These are phyloP conservation scores for Calonectria honghensis DNA, from an alignment of 2,329 filamentous ascomycete genomes.

Conservation along the genomic window DNA sequence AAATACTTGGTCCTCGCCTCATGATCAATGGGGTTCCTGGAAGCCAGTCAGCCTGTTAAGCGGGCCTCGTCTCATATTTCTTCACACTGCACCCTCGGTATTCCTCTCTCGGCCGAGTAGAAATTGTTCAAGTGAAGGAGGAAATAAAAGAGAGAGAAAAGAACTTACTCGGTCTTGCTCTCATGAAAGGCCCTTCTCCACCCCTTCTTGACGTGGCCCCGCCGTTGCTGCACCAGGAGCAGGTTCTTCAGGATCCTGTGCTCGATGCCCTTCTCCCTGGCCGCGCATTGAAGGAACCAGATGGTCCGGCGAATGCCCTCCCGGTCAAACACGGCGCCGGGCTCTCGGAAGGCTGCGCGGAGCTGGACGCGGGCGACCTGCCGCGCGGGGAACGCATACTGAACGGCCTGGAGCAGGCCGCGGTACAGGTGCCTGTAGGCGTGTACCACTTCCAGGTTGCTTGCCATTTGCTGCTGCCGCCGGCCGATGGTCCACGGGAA, in stretches of 20 bases:
- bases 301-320: slow-evolving; percentile 78
- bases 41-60: slow-evolving; percentile 26
- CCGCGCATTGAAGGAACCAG: slow-evolving; percentile 81
- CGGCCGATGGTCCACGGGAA: neutral
- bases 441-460: slow-evolving; percentile 69
- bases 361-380: slow-evolving; percentile 77
- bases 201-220: slow-evolving; percentile 34
- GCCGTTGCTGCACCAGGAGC: slow-evolving; percentile 60
- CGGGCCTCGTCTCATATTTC: neutral
- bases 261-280: slow-evolving; percentile 79
- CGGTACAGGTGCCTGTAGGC: slow-evolving; percentile 84
- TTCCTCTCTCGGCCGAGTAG: neutral
- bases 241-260: slow-evolving; percentile 84
- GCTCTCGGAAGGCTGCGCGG: slow-evolving; percentile 74
- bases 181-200: slow-evolving; percentile 50
- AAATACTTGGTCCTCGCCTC: slow-evolving; percentile 65
- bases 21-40: slow-evolving; percentile 46
- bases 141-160: neutral
- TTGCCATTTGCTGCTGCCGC: slow-evolving; percentile 45
- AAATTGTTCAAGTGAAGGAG: neutral
- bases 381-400: slow-evolving; percentile 81
- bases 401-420: slow-evolving; percentile 80
- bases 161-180: slow-evolving; percentile 54
- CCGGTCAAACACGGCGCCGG: slow-evolving; percentile 66
- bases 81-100: neutral